Conservation (phyloP, 352 stramenopile species). For the Phytophthora palmivora region DNA sequence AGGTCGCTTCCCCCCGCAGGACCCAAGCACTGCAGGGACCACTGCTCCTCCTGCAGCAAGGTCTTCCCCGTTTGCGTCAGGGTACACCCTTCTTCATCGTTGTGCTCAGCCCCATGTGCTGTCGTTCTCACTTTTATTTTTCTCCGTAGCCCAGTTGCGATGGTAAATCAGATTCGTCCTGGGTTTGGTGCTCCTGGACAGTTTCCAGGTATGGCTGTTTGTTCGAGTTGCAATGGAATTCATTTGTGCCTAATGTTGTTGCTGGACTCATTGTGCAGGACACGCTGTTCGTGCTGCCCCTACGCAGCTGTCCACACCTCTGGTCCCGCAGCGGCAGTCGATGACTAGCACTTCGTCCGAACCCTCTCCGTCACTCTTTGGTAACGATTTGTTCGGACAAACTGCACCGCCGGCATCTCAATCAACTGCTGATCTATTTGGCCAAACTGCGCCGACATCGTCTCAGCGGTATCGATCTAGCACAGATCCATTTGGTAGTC, state of each 20-base stretch:
- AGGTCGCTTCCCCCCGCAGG: constrained; percentile 26
- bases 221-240: neutral
- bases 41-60: constrained; percentile 8
- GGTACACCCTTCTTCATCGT: constrained; percentile 12
- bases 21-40: constrained; percentile 5
- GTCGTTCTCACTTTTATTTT: constrained; percentile 4
- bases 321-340: constrained; percentile 53
- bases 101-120: neutral
- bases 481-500: constrained; percentile 39
- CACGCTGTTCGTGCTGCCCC: constrained; percentile 49
- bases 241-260: neutral
- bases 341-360: constrained; percentile 18
- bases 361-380: constrained; percentile 17
- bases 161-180: constrained; percentile 47
- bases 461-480: constrained; percentile 33
- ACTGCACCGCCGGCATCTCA: constrained; percentile 3
- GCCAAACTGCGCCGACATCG: constrained; percentile 5
- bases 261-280: constrained; percentile 26
- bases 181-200: constrained; percentile 26
- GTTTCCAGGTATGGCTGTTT: constrained; percentile 30
- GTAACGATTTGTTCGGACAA: constrained; percentile 37
- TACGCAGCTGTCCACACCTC: constrained; percentile 67
- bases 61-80: constrained; percentile 37
- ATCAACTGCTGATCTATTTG: constrained; percentile 23
- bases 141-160: constrained; percentile 42